Evolutionary conservation across 1,284 basidiomycete genomes (phyloP).

Genomic region (Coniferiporia sulphurascens): DNA sequence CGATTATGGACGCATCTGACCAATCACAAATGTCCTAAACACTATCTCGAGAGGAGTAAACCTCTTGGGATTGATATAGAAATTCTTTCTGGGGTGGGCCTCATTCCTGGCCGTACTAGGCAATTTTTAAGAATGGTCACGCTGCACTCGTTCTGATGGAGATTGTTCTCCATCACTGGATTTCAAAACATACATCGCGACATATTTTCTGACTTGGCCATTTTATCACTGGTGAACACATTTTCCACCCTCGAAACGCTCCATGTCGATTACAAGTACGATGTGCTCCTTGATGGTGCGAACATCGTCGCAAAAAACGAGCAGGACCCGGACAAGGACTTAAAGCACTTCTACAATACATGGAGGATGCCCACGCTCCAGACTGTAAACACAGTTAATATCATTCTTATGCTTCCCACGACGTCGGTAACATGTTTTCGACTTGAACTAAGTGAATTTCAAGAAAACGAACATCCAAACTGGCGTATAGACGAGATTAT

Average conservation of each 20-base stretch:
- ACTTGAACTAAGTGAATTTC: not conserved
- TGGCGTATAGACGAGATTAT: not conserved
- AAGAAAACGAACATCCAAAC: not conserved
- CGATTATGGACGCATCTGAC: not conserved
- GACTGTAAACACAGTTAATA: not conserved
- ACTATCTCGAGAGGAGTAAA: not conserved
- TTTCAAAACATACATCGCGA: too few species aligned
- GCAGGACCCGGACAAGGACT: not conserved
- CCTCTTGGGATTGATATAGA: not conserved
- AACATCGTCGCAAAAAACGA: not conserved
- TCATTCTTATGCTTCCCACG: not conserved
- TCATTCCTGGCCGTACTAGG: not conserved
- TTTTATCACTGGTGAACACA: not conserved
- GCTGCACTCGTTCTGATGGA: not conserved
- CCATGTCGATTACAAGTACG: not conserved
- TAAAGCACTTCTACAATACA: not conserved
- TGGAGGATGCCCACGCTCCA: not conserved
- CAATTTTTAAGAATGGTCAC: not conserved
- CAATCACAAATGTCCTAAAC: not conserved
- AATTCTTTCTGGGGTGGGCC: too few species aligned
- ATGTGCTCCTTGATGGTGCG: not conserved
- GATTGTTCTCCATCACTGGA: not conserved
- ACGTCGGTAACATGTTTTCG: not conserved
- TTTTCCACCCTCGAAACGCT: not conserved
- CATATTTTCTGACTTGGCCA: not conserved